Conservation (phyloP, 1,284 basidiomycete species). For the Cryptococcus hybrid region DNA sequence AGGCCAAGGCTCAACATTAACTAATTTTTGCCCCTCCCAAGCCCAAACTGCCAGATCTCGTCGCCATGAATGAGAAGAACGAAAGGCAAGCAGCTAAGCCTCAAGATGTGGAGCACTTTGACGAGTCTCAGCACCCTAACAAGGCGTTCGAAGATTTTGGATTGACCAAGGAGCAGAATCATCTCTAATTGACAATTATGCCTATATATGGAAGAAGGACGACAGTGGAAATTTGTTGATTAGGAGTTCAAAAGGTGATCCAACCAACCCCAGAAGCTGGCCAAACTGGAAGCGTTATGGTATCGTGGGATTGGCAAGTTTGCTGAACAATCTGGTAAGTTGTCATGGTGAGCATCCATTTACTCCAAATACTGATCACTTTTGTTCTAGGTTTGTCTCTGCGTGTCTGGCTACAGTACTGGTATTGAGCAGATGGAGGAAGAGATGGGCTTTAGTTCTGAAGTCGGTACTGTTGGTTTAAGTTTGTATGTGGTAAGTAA, state of each 20-base stretch:
- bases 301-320: constrained; percentile 23
- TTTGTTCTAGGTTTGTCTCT: constrained; percentile 20
- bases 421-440: constrained; percentile 28
- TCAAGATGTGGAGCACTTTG: not conserved
- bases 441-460: constrained; percentile 28
- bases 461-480: constrained; percentile 30
- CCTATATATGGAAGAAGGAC: constrained; percentile 19
- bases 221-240: constrained; percentile 23
- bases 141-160: not conserved
- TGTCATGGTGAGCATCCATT: not conserved
- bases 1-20: no score
- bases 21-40: no score
- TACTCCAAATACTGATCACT: not conserved
- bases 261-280: constrained; percentile 28
- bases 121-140: not conserved
- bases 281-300: constrained; percentile 28
- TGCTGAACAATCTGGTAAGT: constrained; percentile 28
- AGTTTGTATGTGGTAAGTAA: constrained; percentile 29
- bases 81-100: not conserved
- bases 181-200: constrained; percentile 5
- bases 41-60: no score
- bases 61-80: not conserved
- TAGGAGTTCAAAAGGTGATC: constrained; percentile 14
- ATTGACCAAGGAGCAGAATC: constrained; percentile 7
- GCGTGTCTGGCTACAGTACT: constrained; percentile 35